A percentile compares a stretch with the other conserved stretches of the same genome.
phyloP scores from a whole-genome alignment of 352 stramenopile species.

The Discostella stelligera region DNA sequence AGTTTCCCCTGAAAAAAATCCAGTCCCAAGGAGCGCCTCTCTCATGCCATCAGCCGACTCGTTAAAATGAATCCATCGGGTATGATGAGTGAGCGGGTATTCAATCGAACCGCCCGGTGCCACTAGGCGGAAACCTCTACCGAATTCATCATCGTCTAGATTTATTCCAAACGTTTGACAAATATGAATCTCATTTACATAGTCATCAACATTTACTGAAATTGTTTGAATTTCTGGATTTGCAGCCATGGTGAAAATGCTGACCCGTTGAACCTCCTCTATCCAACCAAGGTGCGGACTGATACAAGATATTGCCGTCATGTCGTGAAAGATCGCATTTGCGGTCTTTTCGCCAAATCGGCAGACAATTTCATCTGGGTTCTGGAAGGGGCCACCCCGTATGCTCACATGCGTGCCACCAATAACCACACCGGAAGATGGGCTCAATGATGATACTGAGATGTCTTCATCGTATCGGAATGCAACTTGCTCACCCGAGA shows the following conservation, averaged over 20 bases:
- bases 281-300: conserved; percentile 82
- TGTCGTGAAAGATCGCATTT: conserved; percentile 79
- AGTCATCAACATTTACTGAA: conserved; percentile 62
- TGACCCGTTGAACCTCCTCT: conserved; percentile 79
- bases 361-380: conserved; percentile 77
- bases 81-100: conserved; percentile 50
- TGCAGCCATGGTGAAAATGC: conserved; percentile 67
- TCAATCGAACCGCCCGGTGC: conserved; percentile 44
- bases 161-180: conserved; percentile 55
- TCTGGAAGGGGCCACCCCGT: conserved; percentile 43
- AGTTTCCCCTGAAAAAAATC: conserved; percentile 49
- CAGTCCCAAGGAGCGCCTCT: conserved; percentile 40
- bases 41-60: conserved; percentile 56
- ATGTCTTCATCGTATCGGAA: conserved; percentile 56
- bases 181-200: conserved; percentile 66
- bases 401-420: conserved; percentile 46
- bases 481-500: conserved; percentile 35
- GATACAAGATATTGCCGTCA: conserved; percentile 77
- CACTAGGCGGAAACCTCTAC: conserved; percentile 58
- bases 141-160: conserved; percentile 48
- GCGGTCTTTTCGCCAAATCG: conserved; percentile 87
- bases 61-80: conserved; percentile 56
- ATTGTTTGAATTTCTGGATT: conserved; percentile 84
- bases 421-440: conserved; percentile 33
- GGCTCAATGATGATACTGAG: conserved; percentile 38